phyloP scores from a whole-genome alignment of 2,329 filamentous ascomycete genomes.

The Bipolaris cookei region DNA sequence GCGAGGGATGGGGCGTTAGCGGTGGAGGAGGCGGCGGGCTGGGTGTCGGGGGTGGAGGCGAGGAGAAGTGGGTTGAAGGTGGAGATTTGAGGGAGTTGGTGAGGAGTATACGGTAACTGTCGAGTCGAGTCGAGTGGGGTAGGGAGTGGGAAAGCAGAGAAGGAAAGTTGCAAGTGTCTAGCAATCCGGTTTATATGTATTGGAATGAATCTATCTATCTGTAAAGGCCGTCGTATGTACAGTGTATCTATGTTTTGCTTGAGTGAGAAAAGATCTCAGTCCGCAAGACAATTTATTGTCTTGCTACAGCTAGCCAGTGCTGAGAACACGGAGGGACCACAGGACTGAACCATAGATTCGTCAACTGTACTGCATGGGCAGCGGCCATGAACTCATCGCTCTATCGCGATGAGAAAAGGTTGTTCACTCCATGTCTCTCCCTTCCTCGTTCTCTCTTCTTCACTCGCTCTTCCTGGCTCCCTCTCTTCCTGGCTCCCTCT shows the following conservation, averaged over 20 bases:
- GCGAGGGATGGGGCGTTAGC: conserved; percentile 58
- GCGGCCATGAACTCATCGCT: background rate
- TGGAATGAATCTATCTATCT: background rate
- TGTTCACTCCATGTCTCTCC: background rate
- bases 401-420: background rate
- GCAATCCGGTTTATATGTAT: background rate
- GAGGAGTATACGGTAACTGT: conserved; percentile 50
- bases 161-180: background rate
- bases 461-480: no score
- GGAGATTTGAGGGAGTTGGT: conserved; percentile 58
- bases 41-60: conserved; percentile 50
- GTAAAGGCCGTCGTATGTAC: background rate
- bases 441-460: background rate
- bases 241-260: background rate
- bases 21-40: conserved; percentile 43
- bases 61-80: conserved; percentile 57
- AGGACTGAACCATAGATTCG: background rate
- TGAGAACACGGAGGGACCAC: background rate
- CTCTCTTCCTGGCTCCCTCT: no score
- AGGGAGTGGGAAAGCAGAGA: background rate
- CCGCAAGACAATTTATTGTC: background rate
- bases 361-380: background rate
- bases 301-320: background rate
- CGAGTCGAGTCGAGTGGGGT: background rate
- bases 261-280: background rate